Evolutionary conservation across 331 rosid species (phyloP), one percentile per base, ranked within the genome.

Genomic region (Pyracantha coccinea): DNA sequence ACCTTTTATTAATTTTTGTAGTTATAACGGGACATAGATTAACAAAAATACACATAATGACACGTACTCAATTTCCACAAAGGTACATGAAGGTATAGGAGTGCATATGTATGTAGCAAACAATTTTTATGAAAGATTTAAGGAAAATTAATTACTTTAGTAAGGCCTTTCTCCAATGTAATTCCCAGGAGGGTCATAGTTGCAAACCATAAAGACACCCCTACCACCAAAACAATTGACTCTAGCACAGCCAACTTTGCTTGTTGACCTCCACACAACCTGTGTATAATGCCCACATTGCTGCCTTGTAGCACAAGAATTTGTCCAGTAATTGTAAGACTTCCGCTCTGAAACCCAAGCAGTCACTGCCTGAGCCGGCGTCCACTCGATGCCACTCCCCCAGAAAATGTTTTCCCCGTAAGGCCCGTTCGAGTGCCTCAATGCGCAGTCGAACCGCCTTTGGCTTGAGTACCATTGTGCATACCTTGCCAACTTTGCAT

Each of bases 121-220:
- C 63, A 52, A 50, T 10, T 28, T 69, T 16, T 50, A 55, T 16
- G 44, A 17, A 15, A 69, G 11, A 66, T 61, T 85, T 80, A 93
- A 32, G 47, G 15, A 11, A 41, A 41, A 41, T 38, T 38, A 41
- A 41, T 41, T 41, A 38, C 47, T 15, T 50, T 6, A 50, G 20
- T 93, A 94, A 74, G 99, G 99, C 64, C 76, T 87, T 67, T 91
- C 95, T 32, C 97, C 95, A 70, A 77, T 63, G 72, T 91, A 94
- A 63, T 94, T 94, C 2, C 99, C 99, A 8, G 97, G 99, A 79
- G 96, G 99, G 74, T 94, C 95, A 66, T 94, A 94, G 68, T 92
- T 94, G 68, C 99, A 94, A 33, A 89, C 84, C 79, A 94, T 91
- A 71, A 94, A 91, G 29, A 82, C 80, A 2, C 99, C 99, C 75